Evolutionary conservation across 495 filamentous ascomycete species (phyloP).

Genomic region (Penicillium odoratum): DNA sequence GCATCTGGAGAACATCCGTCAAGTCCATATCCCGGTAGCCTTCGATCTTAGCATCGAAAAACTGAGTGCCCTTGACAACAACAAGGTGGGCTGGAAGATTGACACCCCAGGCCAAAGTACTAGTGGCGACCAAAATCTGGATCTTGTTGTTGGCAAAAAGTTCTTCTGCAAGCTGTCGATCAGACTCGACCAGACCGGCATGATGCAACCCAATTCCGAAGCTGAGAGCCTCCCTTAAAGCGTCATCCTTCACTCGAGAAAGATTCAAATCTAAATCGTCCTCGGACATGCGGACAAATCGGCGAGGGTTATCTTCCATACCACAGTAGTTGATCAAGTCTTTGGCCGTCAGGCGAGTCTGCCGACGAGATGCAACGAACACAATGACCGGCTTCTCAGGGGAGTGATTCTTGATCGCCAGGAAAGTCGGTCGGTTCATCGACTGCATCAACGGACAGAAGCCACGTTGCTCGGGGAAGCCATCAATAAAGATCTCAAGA

Average conservation of each 20-base stretch:
- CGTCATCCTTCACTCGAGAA: constrained; percentile 84
- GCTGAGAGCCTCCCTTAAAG: constrained; percentile 83
- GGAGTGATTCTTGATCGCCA: constrained; percentile 93
- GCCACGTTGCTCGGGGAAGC: constrained; percentile 90
- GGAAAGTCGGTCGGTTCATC: constrained; percentile 97
- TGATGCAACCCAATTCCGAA: constrained; percentile 98
- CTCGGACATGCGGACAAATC: constrained; percentile 91
- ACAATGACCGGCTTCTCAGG: constrained; percentile 97
- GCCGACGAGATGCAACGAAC: constrained; percentile 92
- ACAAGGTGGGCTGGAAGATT: constrained; percentile 97
- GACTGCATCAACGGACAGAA: constrained; percentile 99
- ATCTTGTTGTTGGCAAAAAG: constrained; percentile 98
- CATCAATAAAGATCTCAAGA: constrained; percentile 94
- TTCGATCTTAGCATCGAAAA: constrained; percentile 96
- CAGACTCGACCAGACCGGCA: constrained; percentile 92
- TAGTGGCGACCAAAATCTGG: constrained; percentile 94
- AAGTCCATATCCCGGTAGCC: constrained; percentile 99
- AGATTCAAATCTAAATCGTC: constrained; percentile 88
- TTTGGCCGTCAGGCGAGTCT: constrained; percentile 91
- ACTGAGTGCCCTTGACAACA: constrained; percentile 97
- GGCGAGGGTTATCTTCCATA: constrained; percentile 95
- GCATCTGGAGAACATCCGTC: constrained; percentile 97
- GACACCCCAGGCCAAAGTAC: constrained; percentile 96
- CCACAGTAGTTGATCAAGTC: constrained; percentile 97
- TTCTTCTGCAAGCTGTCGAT: constrained; percentile 87